Conservation (phyloP, 768 basidiomycete genomes). For the Favolaschia claudopus region DNA sequence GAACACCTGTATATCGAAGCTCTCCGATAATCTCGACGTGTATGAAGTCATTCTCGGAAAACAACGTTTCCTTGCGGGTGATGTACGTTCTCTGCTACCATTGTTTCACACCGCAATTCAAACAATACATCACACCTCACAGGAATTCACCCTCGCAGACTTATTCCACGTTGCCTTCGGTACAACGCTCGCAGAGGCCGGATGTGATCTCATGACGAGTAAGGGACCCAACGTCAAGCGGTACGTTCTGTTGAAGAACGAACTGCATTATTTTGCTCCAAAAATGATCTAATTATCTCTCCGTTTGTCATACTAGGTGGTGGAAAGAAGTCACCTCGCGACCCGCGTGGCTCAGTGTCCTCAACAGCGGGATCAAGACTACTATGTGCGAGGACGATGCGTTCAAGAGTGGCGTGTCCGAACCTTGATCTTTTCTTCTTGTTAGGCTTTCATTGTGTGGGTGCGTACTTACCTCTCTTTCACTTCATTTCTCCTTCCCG, state of each 20-base stretch:
- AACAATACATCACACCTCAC: slow-evolving; percentile 34
- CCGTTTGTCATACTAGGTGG: background rate
- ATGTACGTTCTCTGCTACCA: background rate
- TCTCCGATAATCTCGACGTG: slow-evolving; percentile 1
- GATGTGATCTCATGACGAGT: slow-evolving; percentile 28
- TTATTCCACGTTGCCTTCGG: slow-evolving; percentile 53
- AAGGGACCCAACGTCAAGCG: slow-evolving; percentile 44
- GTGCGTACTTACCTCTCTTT: no score
- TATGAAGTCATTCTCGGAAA: slow-evolving; percentile 17
- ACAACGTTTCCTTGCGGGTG: slow-evolving; percentile 14
- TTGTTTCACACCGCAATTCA: slow-evolving; percentile 26
- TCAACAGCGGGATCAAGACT: background rate
- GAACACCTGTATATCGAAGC: background rate
- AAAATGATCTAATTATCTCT: background rate
- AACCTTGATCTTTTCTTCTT: no score
- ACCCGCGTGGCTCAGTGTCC: background rate
- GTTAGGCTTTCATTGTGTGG: no score
- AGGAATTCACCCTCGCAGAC: slow-evolving; percentile 56
- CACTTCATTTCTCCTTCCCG: no score
- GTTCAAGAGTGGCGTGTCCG: no score
- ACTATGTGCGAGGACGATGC: no score
- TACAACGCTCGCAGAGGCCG: background rate
- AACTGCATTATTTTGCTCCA: background rate
- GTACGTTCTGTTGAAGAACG: slow-evolving; percentile 26
- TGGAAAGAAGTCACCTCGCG: background rate